These are phyloP conservation scores for Nectriaceae sp. DNA, from an alignment of 2,329 filamentous ascomycete genomes.

Conservation along the genomic window DNA sequence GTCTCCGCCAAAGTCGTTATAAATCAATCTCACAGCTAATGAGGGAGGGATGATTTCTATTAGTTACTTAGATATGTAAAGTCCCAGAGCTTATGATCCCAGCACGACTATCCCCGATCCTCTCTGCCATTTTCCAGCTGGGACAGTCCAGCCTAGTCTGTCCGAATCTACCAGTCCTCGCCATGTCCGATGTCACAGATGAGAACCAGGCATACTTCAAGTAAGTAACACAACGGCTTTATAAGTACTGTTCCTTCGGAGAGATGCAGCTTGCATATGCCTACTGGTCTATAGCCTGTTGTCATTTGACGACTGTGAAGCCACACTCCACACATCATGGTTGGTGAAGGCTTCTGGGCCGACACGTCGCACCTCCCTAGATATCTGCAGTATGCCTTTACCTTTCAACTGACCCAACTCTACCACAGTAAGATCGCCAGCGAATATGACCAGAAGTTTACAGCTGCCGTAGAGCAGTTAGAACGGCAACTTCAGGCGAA, in stretches of 20 bases:
- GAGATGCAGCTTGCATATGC: no score
- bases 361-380: slow-evolving; percentile 10
- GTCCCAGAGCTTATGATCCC: no score
- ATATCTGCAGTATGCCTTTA: slow-evolving; percentile 4
- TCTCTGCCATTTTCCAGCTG: no score
- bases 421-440: slow-evolving; percentile 30
- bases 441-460: slow-evolving; percentile 53
- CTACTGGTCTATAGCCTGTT: no score
- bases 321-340: no score
- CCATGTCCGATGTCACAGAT: slow-evolving; percentile 35
- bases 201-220: slow-evolving; percentile 46
- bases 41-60: no score
- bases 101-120: no score
- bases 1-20: slow-evolving; percentile 32
- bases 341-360: background rate
- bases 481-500: slow-evolving; percentile 53
- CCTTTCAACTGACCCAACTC: background rate
- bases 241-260: no score
- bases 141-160: no score
- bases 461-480: slow-evolving; percentile 55
- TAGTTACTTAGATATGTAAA: no score
- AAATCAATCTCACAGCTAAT: no score
- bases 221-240: slow-evolving; percentile 36
- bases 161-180: slow-evolving; percentile 16
- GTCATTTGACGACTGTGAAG: no score